Conservation (phyloP, 176 grass and related monocot species). For the Zizania latifolia region DNA sequence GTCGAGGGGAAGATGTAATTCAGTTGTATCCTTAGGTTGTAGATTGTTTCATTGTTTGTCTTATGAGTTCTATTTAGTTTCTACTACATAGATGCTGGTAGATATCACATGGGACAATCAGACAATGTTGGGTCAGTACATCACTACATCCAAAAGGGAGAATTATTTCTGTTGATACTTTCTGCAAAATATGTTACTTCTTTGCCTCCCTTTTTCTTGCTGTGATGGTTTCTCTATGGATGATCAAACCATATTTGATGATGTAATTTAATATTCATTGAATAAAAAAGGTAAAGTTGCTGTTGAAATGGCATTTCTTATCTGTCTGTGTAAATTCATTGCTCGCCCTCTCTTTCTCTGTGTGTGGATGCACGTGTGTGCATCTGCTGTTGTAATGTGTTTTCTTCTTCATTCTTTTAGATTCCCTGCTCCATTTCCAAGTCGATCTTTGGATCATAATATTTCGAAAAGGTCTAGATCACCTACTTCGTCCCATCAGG, state of each 20-base stretch:
- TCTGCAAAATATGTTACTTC: background rate
- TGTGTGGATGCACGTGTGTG: background rate
- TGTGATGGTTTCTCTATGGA: background rate
- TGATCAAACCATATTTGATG: background rate
- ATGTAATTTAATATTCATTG: background rate
- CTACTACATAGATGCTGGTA: background rate
- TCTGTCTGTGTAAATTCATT: background rate
- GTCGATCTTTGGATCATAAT: constrained; percentile 33
- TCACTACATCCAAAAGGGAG: background rate
- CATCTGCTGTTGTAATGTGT: constrained; percentile 8
- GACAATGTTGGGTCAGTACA: background rate
- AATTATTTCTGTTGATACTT: background rate
- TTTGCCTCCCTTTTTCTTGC: background rate
- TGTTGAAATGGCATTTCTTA: background rate
- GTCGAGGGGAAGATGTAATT: background rate
- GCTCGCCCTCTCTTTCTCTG: background rate
- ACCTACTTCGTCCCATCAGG: constrained; percentile 37
- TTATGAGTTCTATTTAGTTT: constrained; percentile 9
- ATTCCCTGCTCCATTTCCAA: constrained; percentile 32
- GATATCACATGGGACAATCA: background rate
- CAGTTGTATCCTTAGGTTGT: background rate
- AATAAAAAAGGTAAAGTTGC: background rate
- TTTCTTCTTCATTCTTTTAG: constrained; percentile 22
- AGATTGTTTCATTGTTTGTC: background rate
- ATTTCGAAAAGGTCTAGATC: constrained; percentile 55